Percentiles rank a stretch among this genome's conserved stretches.
Conservation (phyloP, 1,284 basidiomycete genomes). For the Pholiota adiposa region DNA sequence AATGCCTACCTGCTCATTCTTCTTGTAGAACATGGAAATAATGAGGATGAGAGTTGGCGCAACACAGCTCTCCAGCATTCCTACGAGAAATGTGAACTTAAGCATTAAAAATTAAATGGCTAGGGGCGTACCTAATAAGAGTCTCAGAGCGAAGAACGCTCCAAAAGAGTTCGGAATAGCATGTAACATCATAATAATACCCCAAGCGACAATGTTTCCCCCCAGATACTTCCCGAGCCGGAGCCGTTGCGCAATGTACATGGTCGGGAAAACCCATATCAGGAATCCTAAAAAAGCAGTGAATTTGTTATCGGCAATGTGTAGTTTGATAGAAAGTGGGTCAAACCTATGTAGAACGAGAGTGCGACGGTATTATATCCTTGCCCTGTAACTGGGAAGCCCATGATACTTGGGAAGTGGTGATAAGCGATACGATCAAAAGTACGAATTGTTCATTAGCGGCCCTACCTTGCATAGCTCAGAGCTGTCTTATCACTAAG, state of each 20-base stretch:
- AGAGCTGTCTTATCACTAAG: slow-evolving; percentile 66
- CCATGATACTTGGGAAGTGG: not conserved
- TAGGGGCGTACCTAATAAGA: slow-evolving; percentile 51
- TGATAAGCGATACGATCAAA: not conserved
- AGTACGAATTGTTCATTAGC: not conserved
- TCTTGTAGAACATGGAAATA: slow-evolving; percentile 71
- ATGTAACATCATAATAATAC: slow-evolving; percentile 57
- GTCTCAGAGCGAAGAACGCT: slow-evolving; percentile 61
- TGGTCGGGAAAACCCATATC: slow-evolving; percentile 68
- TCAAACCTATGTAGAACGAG: not conserved
- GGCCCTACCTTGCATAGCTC: slow-evolving; percentile 61
- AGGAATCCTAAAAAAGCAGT: slow-evolving; percentile 25
- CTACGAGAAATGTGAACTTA: slow-evolving; percentile 31
- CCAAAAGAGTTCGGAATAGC: slow-evolving; percentile 57
- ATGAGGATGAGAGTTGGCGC: slow-evolving; percentile 64
- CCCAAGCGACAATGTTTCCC: slow-evolving; percentile 63
- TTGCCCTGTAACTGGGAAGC: not conserved
- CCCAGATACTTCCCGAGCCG: slow-evolving; percentile 64
- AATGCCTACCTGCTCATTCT: slow-evolving; percentile 61
- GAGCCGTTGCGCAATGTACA: slow-evolving; percentile 63
- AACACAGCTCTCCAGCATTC: slow-evolving; percentile 67
- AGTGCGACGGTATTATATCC: not conserved
- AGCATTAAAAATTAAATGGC: not conserved
- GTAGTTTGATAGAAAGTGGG: slow-evolving; percentile 28
- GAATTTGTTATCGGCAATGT: slow-evolving; percentile 32